Conservation (phyloP, 2,329 filamentous ascomycete species). For the Aureobasidium zeae region DNA sequence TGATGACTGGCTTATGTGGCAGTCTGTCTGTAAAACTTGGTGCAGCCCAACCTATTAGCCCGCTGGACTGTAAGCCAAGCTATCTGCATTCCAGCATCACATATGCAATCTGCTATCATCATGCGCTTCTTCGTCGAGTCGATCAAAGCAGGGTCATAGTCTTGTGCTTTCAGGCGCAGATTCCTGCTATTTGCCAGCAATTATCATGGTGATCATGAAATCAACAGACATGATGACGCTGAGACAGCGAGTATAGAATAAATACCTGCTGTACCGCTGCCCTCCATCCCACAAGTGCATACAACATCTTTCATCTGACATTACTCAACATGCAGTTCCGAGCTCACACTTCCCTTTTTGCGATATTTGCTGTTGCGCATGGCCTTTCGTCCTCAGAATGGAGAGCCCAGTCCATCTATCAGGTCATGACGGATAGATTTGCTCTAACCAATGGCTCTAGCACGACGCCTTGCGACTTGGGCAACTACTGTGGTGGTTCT, state of each 20-base stretch:
- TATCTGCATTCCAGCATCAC: slow-evolving; percentile 1
- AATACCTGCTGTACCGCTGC: not conserved
- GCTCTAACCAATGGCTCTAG: slow-evolving; percentile 33
- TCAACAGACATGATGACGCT: slow-evolving; percentile 7
- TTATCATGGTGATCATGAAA: too few species aligned
- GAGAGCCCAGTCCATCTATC: slow-evolving; percentile 34
- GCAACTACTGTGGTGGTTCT: slow-evolving; percentile 52
- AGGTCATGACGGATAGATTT: slow-evolving; percentile 36
- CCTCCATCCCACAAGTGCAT: not conserved
- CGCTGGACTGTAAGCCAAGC: slow-evolving; percentile 6
- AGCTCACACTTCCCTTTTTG: not conserved
- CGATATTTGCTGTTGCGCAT: not conserved
- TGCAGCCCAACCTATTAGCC: too few species aligned
- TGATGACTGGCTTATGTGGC: too few species aligned
- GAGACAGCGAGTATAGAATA: not conserved
- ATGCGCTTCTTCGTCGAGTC: not conserved
- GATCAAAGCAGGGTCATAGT: not conserved
- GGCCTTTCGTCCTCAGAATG: slow-evolving; percentile 26
- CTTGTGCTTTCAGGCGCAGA: not conserved
- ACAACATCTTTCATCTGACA: not conserved
- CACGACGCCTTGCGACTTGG: slow-evolving; percentile 26
- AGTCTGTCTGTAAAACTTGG: too few species aligned
- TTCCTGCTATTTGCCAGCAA: too few species aligned
- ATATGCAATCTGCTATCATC: slow-evolving; percentile 3
- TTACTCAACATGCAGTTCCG: not conserved